Conservation (phyloP, 768 basidiomycete species). For the Rhodotorula taiwanensis region DNA sequence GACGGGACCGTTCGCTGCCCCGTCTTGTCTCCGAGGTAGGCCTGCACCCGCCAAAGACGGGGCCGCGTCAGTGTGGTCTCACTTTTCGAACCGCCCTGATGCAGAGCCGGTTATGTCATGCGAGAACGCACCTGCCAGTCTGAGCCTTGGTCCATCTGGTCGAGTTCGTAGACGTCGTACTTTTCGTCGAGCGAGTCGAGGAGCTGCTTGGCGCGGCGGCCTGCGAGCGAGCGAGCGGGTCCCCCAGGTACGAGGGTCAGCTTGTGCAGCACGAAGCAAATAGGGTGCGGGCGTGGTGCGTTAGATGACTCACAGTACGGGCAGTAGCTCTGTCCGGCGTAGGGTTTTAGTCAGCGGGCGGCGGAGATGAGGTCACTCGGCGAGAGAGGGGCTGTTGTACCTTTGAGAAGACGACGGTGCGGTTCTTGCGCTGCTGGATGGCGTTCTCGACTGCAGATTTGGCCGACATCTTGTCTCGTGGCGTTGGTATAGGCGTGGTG, state of each 20-base stretch:
- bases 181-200: constrained; percentile 18
- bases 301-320: constrained; percentile 15
- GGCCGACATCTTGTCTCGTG: constrained; percentile 11
- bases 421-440: background rate
- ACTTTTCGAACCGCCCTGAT: background rate
- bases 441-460: constrained; percentile 9
- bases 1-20: constrained; percentile 36
- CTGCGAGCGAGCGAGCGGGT: background rate
- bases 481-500: background rate
- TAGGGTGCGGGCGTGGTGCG: too few species aligned
- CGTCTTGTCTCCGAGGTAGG: constrained; percentile 33
- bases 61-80: background rate
- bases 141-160: constrained; percentile 29
- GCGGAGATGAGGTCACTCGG: background rate
- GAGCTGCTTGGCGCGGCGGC: constrained; percentile 4
- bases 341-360: background rate
- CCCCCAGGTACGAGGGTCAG: background rate
- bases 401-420: constrained; percentile 31
- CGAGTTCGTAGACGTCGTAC: constrained; percentile 31
- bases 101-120: background rate
- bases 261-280: background rate
- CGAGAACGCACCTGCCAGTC: constrained; percentile 29
- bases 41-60: background rate
- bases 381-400: background rate
- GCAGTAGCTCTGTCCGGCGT: constrained; percentile 10